Conservation (phyloP, 345 rosid genomes). For the Hibiscus mutabilis region DNA sequence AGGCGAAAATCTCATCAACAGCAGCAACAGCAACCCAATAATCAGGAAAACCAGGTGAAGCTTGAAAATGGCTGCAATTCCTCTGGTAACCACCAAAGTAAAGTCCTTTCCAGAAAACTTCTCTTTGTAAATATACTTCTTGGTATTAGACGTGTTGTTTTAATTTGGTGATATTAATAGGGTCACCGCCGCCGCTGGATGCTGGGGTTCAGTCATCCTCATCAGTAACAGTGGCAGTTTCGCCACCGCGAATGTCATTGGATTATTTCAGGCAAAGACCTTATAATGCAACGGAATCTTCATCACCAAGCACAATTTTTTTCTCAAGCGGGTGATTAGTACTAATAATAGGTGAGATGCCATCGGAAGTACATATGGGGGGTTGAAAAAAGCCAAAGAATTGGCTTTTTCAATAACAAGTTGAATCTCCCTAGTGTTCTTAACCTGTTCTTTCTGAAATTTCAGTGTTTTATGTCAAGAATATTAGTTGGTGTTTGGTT, state of each 20-base stretch:
- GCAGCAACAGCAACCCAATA: slow-evolving; percentile 30
- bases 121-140: neutral
- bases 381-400: neutral
- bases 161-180: slow-evolving; percentile 20
- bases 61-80: slow-evolving; percentile 24
- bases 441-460: neutral
- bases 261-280: slow-evolving; percentile 72
- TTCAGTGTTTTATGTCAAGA: neutral
- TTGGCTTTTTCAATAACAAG: slow-evolving; percentile 3
- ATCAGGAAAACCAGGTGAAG: slow-evolving; percentile 34
- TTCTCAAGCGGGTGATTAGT: slow-evolving; percentile 30
- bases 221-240: slow-evolving; percentile 48
- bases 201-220: slow-evolving; percentile 54
- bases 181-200: slow-evolving; percentile 37
- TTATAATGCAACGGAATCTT: slow-evolving; percentile 42
- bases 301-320: slow-evolving; percentile 56
- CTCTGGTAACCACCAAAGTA: slow-evolving; percentile 40
- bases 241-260: slow-evolving; percentile 67
- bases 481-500: neutral
- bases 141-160: neutral
- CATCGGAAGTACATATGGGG: neutral
- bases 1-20: slow-evolving; percentile 62
- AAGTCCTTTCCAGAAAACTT: neutral
- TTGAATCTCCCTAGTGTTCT: neutral
- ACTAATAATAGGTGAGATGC: neutral